Evolutionary conservation across 768 basidiomycete genomes (phyloP).

Genomic region (Lentinula sp.): DNA sequence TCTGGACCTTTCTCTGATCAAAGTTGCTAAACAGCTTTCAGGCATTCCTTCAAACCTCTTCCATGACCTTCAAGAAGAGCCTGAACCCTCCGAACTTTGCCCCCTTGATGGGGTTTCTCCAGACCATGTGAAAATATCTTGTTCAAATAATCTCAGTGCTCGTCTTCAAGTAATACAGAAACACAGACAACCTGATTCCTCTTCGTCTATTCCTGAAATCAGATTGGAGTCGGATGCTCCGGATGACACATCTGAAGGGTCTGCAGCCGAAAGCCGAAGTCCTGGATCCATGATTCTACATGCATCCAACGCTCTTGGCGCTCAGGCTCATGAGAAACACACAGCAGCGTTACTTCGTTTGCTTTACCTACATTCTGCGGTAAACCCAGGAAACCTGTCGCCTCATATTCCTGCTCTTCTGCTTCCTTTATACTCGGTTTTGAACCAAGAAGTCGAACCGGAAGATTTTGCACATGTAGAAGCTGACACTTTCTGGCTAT

Average conservation of each 20-base stretch:
- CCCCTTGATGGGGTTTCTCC: constrained; percentile 46
- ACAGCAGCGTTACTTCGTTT: constrained; percentile 60
- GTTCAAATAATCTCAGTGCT: constrained; percentile 45
- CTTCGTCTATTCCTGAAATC: constrained; percentile 30
- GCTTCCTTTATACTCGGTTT: constrained; percentile 59
- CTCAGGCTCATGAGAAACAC: constrained; percentile 52
- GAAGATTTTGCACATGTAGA: constrained; percentile 63
- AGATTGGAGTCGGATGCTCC: constrained; percentile 23
- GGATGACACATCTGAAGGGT: not conserved
- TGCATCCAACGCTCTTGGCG: constrained; percentile 36
- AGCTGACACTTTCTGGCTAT: constrained; percentile 80
- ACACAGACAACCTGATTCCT: constrained; percentile 16
- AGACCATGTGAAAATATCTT: constrained; percentile 40
- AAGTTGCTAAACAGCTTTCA: constrained; percentile 50
- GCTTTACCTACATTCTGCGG: constrained; percentile 60
- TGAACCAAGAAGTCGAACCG: constrained; percentile 54
- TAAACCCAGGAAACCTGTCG: constrained; percentile 69
- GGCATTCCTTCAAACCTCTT: constrained; percentile 48
- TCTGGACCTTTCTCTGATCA: constrained; percentile 42
- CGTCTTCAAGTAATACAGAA: constrained; percentile 43
- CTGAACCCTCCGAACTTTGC: constrained; percentile 35
- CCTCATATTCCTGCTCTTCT: constrained; percentile 66
- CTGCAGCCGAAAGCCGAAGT: constrained; percentile 1
- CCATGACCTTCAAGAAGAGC: constrained; percentile 42
- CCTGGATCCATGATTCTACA: constrained; percentile 37